phyloP scores from a whole-genome alignment of 148 eudicot genomes.

The Rhododendron simsii region DNA sequence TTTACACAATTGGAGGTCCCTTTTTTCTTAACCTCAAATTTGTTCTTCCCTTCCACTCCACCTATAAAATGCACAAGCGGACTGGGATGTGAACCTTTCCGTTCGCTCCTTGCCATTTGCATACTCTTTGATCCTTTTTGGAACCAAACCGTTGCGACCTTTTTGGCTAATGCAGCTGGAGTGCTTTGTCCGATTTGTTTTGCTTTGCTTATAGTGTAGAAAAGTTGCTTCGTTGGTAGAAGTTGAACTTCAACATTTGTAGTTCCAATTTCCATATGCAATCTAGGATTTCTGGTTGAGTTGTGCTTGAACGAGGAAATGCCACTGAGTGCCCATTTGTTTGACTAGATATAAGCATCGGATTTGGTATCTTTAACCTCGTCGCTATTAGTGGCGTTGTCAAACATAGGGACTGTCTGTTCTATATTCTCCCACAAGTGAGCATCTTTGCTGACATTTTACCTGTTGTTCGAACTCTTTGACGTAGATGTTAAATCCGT shows the following conservation, averaged over 20 bases:
- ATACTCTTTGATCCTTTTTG: not conserved
- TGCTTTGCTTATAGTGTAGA: not conserved
- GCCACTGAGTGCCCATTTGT: not conserved
- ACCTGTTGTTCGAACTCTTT: not conserved
- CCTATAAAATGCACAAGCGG: not conserved
- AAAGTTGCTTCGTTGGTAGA: not conserved
- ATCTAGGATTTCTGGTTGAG: not conserved
- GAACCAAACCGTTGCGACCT: not conserved
- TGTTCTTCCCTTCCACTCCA: not conserved
- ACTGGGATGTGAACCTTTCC: not conserved
- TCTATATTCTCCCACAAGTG: not conserved
- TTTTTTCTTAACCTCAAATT: not conserved
- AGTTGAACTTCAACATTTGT: not conserved
- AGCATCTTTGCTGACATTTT: conserved; percentile 6
- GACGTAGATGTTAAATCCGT: not conserved
- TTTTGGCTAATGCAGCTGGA: not conserved
- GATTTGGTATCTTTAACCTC: not conserved
- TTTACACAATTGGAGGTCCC: not conserved
- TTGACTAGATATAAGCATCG: not conserved
- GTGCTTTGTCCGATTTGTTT: not conserved
- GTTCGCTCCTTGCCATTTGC: not conserved
- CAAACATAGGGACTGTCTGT: not conserved
- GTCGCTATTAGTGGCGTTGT: not conserved
- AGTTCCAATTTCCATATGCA: not conserved
- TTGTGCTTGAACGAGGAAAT: not conserved